phyloP scores from a whole-genome alignment of 2,329 filamentous ascomycete genomes.

The Pochonia chlamydosporia region DNA sequence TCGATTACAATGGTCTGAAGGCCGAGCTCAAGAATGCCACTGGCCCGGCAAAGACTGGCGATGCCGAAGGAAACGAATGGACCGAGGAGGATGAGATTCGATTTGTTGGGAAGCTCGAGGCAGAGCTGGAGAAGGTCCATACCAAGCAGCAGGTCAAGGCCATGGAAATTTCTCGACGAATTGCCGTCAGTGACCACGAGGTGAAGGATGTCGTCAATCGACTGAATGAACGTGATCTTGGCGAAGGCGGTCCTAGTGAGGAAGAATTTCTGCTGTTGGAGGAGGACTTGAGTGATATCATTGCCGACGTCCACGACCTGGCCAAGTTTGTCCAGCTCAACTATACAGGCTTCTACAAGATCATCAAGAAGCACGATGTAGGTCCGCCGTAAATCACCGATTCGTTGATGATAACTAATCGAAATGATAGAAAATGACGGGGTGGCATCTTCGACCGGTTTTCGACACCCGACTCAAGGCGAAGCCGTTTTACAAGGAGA shows the following conservation, averaged over 20 bases:
- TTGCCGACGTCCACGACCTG: conserved; percentile 95
- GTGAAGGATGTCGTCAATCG: conserved; percentile 81
- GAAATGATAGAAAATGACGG: conserved; percentile 72
- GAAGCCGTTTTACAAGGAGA: conserved; percentile 98
- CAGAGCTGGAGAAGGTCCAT: conserved; percentile 94
- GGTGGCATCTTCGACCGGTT: conserved; percentile 90
- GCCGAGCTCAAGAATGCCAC: conserved; percentile 72
- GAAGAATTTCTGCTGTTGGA: conserved; percentile 93
- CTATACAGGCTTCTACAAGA: conserved; percentile 99
- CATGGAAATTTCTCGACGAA: conserved; percentile 88
- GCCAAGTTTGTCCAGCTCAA: conserved; percentile 98
- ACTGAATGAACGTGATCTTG: conserved; percentile 56
- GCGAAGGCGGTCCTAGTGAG: conserved; percentile 62
- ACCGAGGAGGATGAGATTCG: conserved; percentile 84
- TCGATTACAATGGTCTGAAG: conserved; percentile 94
- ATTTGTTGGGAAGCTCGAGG: conserved; percentile 82
- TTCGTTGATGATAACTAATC: background rate
- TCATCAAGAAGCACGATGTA: conserved; percentile 99
- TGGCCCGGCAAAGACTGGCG: conserved; percentile 38
- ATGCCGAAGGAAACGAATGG: conserved; percentile 59
- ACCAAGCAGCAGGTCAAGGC: conserved; percentile 97
- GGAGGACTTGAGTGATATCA: conserved; percentile 93
- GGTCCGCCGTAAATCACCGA: conserved; percentile 21
- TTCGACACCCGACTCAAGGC: conserved; percentile 92
- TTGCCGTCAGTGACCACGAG: conserved; percentile 81